phyloP scores from a whole-genome alignment of 345 rosid species.

The Durio zibethinus region DNA sequence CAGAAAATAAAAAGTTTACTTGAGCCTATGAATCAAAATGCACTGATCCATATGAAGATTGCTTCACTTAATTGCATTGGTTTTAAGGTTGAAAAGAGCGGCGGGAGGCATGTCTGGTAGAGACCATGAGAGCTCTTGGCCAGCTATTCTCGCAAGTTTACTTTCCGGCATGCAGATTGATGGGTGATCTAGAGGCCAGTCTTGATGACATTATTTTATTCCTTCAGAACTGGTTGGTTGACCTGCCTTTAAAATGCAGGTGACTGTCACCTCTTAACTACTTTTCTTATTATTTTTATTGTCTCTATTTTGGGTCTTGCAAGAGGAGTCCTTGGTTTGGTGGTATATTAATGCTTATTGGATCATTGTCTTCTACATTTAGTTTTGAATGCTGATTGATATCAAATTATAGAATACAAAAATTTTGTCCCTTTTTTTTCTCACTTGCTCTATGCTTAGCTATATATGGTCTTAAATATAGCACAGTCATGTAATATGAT shows the following conservation, averaged over 20 bases:
- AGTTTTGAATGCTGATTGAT: background rate
- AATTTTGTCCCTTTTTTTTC: background rate
- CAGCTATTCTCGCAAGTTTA: constrained; percentile 15
- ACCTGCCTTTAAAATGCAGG: background rate
- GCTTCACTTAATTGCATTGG: constrained; percentile 11
- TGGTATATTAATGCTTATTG: background rate
- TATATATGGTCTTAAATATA: background rate
- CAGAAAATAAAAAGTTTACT: constrained; percentile 22
- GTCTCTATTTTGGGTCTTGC: background rate
- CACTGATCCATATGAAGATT: constrained; percentile 9
- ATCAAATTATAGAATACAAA: background rate
- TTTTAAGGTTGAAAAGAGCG: background rate
- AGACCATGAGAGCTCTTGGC: constrained; percentile 10
- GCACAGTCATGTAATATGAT: background rate
- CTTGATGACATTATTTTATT: background rate
- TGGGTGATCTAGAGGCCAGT: background rate
- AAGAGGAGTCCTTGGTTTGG: background rate
- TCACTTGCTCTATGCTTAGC: background rate
- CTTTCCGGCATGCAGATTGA: background rate
- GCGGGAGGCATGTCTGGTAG: constrained; percentile 6
- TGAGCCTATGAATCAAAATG: constrained; percentile 8
- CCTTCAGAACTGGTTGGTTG: background rate
- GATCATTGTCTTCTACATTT: background rate
- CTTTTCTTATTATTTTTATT: background rate
- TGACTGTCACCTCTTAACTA: background rate